Percentiles rank a stretch among this genome's conserved stretches.
Conservation (phyloP, 371 early-diverging fungal species). For the Gilbertella persicaria region DNA sequence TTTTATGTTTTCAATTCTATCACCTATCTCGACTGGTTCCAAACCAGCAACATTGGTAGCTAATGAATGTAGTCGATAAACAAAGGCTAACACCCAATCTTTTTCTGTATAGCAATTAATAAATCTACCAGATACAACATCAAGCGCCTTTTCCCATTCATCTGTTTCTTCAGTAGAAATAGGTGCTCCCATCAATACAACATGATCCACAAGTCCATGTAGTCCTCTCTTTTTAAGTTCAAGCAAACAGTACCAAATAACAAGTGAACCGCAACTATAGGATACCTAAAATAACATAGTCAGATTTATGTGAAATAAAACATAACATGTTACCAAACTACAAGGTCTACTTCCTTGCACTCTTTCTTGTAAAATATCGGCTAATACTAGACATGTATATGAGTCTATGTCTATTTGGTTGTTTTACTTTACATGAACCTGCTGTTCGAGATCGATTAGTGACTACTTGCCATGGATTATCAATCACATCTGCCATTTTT, state of each 20-base stretch:
- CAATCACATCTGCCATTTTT: slow-evolving; percentile 62
- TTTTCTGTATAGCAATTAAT: slow-evolving; percentile 87
- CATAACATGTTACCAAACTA: slow-evolving; percentile 60
- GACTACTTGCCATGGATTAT: slow-evolving; percentile 94
- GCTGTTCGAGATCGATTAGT: slow-evolving; percentile 88
- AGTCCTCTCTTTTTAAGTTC: slow-evolving; percentile 71
- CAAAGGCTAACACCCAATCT: slow-evolving; percentile 90
- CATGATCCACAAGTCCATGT: slow-evolving; percentile 58
- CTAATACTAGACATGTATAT: slow-evolving; percentile 54
- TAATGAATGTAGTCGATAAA: slow-evolving; percentile 67
- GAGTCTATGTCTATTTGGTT: not conserved
- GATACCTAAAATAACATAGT: no score
- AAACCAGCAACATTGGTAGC: slow-evolving; percentile 84
- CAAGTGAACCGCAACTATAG: slow-evolving; percentile 91
- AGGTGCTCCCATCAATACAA: slow-evolving; percentile 67
- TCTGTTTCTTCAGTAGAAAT: slow-evolving; percentile 47
- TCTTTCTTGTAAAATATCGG: slow-evolving; percentile 77
- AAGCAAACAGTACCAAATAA: slow-evolving; percentile 85
- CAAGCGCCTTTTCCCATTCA: slow-evolving; percentile 48
- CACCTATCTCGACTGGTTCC: slow-evolving; percentile 52
- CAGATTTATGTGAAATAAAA: not conserved
- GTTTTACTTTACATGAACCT: slow-evolving; percentile 55
- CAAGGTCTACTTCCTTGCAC: slow-evolving; percentile 93
- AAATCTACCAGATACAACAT: slow-evolving; percentile 83
- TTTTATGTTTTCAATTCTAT: slow-evolving; percentile 78